Evolutionary conservation across 2,329 filamentous ascomycete species (phyloP), one percentile per base, ranked within the genome.

Genomic region (Parasarocladium wereldwijsianum): DNA sequence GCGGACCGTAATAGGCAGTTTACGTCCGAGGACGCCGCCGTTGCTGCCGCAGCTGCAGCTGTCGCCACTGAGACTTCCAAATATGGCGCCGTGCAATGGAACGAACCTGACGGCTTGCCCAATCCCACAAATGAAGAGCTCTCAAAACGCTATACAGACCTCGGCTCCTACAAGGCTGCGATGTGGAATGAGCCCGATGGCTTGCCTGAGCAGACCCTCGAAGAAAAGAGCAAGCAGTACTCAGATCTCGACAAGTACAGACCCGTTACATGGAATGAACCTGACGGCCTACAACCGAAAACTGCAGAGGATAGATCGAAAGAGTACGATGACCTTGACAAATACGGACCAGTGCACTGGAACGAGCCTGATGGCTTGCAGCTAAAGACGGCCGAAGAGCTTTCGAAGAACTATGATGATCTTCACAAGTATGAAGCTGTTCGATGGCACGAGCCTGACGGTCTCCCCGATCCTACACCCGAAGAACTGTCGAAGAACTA

Each of bases 401-500:
- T 36, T 8, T 43, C 39, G 7, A 44, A 43, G 21, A 29, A 40
- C 24, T 53, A 55, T 33, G 47, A 44, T 12, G 56, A 58, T 20
- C 43, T 58, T 15, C 34, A 38, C 31, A 38, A 42, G 14, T 49
- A 49, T 24, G 38, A 37, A 8, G 35, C 45, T 2, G 39, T 48
- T 6, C 33, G 26, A 3, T 49, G 40, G 38, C 46, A 46, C 14
- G 46, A 50, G 18, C 45, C 46, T 11, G 28, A 40, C 27, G 46
- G 45, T 11, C 31, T 41, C 8, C 37, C 33, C 3, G 34, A 37
- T 11, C 23, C 35, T 10, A 42, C 42, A 7, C 17, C 44, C 2
- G 51, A 55, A 31, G 52, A 58, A 36, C 36, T 42, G 23, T 51
- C 51, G 7, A 55, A 55, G 31, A 26, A 42, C 4, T 56, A 60